Evolutionary conservation across 768 basidiomycete genomes (phyloP).

Genomic region (Amanita fuliginea): DNA sequence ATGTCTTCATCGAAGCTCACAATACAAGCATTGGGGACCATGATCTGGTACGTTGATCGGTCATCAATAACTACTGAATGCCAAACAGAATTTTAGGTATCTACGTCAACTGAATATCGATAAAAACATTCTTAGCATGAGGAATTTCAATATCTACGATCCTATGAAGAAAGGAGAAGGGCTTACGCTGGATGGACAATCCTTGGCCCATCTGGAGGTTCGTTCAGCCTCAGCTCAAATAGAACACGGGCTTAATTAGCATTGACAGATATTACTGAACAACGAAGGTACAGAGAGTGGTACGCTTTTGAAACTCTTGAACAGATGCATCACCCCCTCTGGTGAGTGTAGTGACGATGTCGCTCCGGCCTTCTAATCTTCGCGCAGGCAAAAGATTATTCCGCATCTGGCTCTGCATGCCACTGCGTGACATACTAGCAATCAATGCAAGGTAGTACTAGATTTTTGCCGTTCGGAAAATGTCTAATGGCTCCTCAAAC

Average conservation of each 20-base stretch:
- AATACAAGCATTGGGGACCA: slow-evolving; percentile 79
- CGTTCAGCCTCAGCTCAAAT: background rate
- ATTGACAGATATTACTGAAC: slow-evolving; percentile 66
- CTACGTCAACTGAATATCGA: slow-evolving; percentile 91
- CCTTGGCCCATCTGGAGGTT: slow-evolving; percentile 90
- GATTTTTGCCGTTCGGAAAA: background rate
- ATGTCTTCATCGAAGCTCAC: slow-evolving; percentile 58
- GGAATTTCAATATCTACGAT: slow-evolving; percentile 96
- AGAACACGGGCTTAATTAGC: background rate
- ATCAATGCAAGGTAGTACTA: slow-evolving; percentile 77
- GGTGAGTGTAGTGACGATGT: slow-evolving; percentile 35
- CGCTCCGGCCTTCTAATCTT: background rate
- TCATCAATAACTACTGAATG: slow-evolving; percentile 15
- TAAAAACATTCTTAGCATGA: slow-evolving; percentile 89
- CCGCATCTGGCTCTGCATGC: slow-evolving; percentile 94
- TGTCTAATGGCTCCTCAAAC: background rate
- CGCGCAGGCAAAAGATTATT: slow-evolving; percentile 81
- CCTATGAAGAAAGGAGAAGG: slow-evolving; percentile 87
- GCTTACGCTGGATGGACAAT: slow-evolving; percentile 87
- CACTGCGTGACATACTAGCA: slow-evolving; percentile 66
- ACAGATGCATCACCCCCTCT: slow-evolving; percentile 83
- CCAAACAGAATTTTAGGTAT: slow-evolving; percentile 37
- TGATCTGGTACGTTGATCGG: slow-evolving; percentile 63
- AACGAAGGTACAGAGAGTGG: slow-evolving; percentile 92
- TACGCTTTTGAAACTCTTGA: slow-evolving; percentile 71